Evolutionary conservation across 805 yeast genomes (phyloP), one percentile per base, ranked within the genome.

Genomic region (Candida odintsovae): DNA sequence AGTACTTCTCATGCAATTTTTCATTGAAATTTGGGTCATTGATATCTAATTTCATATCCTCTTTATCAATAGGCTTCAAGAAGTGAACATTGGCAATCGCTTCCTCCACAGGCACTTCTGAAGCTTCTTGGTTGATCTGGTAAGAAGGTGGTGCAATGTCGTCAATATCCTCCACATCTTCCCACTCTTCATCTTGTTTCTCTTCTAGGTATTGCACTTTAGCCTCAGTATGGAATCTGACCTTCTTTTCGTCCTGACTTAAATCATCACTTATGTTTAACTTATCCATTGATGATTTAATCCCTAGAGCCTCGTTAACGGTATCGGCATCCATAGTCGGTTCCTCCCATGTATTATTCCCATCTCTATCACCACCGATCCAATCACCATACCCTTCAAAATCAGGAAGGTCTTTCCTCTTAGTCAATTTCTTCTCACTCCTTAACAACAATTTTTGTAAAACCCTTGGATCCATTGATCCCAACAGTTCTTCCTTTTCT

Each of bases 1-100:
- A 94, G 66, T 80, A 92, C 59, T 86, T 86, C 22, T 81, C 85
- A 57, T 90, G 94, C 43, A 94, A 68, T 58, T 89, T 83, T 23
- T 82, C 82, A 53, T 81, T 76, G 62, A 90, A 90, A 11, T 83
- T 74, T 1, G 95, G 94, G 63, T 85, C 96, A 57, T 85, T 71
- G 6, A 87, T 63, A 54, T 86, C 90, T 29, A 83, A 53, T 20
- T 65, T 66, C 41, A 57, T 49, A 2, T 69, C 70, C 6, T 56
- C 60, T 2, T 51, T 53, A 18, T 59, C 58, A 2, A 58, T 48
- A 6, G 86, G 85, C 42, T 74, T 77, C 1, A 86, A 78, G 54
- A 87, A 86, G 64, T 86, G 95, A 3, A 86, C 80, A 42, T 69
- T 69, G 1, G 67, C 53, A 20, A 70, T 59, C 6, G 72, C 61